Conservation (phyloP, 192 early-diverging fungal genomes). For the Mortierella antarctica region DNA sequence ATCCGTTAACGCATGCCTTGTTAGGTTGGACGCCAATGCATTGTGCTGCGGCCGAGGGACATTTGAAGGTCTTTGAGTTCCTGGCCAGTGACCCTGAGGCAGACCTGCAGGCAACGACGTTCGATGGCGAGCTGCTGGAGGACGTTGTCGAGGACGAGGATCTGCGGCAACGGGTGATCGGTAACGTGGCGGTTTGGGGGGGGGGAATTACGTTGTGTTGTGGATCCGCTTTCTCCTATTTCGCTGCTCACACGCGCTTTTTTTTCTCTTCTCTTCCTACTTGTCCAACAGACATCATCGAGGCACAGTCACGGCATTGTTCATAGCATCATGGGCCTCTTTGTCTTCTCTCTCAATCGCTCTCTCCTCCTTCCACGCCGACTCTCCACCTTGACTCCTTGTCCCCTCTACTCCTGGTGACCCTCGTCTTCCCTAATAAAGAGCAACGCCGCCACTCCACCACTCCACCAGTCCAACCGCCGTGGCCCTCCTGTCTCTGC, state of each 20-base stretch:
- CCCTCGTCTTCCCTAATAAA: too few relatives aligned
- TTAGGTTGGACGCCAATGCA: constrained; percentile 78
- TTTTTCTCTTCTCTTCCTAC: constrained; percentile 3
- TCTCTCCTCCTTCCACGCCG: background rate
- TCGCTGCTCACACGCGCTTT: background rate
- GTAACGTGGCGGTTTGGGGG: constrained; percentile 14
- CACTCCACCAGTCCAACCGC: too few relatives aligned
- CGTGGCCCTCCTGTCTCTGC: too few relatives aligned
- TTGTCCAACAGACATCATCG: constrained; percentile 16
- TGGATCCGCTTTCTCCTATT: background rate
- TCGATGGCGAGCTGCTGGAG: constrained; percentile 49
- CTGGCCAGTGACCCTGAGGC: constrained; percentile 43
- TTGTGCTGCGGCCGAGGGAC: constrained; percentile 74
- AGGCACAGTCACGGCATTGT: constrained; percentile 24
- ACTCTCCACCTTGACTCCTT: too few relatives aligned
- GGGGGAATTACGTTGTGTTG: background rate
- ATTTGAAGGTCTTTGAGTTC: constrained; percentile 60
- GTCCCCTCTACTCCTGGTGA: too few relatives aligned
- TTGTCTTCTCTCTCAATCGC: background rate
- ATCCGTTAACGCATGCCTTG: background rate
- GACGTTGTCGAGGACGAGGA: constrained; percentile 50
- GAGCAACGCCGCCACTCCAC: too few relatives aligned
- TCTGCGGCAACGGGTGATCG: constrained; percentile 29
- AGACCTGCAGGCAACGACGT: constrained; percentile 31
- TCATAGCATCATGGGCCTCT: background rate